phyloP scores from a whole-genome alignment of 2,329 filamentous ascomycete species.

The Eurotiales sp. region DNA sequence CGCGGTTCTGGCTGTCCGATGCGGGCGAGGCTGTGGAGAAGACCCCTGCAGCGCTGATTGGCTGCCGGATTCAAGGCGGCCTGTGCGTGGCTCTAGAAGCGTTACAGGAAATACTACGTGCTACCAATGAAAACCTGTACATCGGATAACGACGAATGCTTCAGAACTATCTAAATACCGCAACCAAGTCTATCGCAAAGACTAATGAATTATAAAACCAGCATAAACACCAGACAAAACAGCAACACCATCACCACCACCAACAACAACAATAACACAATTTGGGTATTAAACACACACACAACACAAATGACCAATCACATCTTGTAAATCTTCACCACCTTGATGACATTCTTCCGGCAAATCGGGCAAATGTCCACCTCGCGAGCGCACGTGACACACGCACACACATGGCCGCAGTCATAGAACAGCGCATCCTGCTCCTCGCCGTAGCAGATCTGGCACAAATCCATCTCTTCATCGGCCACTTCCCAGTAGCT shows the following conservation, averaged over 20 bases:
- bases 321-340: conserved; percentile 55
- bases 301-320: conserved; percentile 21
- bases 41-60: neutral
- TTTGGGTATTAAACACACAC: no score
- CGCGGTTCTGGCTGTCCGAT: no score
- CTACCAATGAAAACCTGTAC: no score
- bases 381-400: conserved; percentile 55
- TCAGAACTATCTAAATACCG: no score
- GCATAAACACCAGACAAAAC: neutral
- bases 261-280: no score
- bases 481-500: conserved; percentile 61
- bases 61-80: conserved; percentile 8
- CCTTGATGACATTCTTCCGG: conserved; percentile 52
- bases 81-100: conserved; percentile 11
- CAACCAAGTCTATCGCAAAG: no score
- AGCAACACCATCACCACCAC: neutral
- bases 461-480: conserved; percentile 56
- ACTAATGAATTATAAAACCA: neutral
- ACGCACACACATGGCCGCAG: conserved; percentile 62
- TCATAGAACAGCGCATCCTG: conserved; percentile 60
- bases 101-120: no score
- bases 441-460: conserved; percentile 60
- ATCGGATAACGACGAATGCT: no score
- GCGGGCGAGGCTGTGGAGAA: no score
- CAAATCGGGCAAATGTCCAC: conserved; percentile 61